phyloP scores from a whole-genome alignment of 163 green algal genomes.

The Picocystis sp. region DNA sequence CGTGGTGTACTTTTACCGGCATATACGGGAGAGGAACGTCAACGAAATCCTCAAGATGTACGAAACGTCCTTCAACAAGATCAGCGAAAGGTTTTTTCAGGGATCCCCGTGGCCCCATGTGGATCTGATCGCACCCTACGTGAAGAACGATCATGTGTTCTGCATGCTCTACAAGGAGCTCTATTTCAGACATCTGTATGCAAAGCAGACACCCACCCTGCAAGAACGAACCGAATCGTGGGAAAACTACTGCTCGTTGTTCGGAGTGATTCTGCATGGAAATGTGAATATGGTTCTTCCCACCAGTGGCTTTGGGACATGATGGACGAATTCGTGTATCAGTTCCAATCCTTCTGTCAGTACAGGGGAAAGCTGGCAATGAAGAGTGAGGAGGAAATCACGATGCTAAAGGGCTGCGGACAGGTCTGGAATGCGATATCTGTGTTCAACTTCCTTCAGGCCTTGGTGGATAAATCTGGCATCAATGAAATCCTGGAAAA shows the following conservation, averaged over 20 bases:
- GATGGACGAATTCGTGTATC: constrained; percentile 98
- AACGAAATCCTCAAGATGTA: constrained; percentile 94
- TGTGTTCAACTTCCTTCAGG: constrained; percentile 82
- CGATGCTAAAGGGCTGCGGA: constrained; percentile 12
- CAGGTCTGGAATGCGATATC: constrained; percentile 68
- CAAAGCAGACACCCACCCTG: constrained; percentile 23
- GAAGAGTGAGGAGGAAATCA: constrained; percentile 7
- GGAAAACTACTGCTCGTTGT: constrained; percentile 87
- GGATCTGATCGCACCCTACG: constrained; percentile 63
- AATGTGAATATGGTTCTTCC: constrained; percentile 95
- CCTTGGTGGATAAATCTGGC: constrained; percentile 72
- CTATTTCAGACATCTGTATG: constrained; percentile 22
- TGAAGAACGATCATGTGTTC: constrained; percentile 95
- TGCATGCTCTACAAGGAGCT: constrained; percentile 88
- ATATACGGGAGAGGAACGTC: constrained; percentile 73
- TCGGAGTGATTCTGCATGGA: constrained; percentile 68
- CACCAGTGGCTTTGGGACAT: constrained; percentile 96
- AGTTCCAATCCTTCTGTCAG: constrained; percentile 80
- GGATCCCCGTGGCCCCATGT: constrained; percentile 61
- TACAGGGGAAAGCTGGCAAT: constrained; percentile 45
- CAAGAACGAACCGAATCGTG: constrained; percentile 63
- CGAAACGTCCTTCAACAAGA: constrained; percentile 76
- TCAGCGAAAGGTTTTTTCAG: constrained; percentile 96
- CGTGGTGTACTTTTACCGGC: constrained; percentile 89
- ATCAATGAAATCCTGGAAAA: constrained; percentile 43